Percentiles rank a stretch among this genome's conserved stretches.
phyloP scores from a whole-genome alignment of 2,329 filamentous ascomycete genomes.

The Diplodia sapinea region DNA sequence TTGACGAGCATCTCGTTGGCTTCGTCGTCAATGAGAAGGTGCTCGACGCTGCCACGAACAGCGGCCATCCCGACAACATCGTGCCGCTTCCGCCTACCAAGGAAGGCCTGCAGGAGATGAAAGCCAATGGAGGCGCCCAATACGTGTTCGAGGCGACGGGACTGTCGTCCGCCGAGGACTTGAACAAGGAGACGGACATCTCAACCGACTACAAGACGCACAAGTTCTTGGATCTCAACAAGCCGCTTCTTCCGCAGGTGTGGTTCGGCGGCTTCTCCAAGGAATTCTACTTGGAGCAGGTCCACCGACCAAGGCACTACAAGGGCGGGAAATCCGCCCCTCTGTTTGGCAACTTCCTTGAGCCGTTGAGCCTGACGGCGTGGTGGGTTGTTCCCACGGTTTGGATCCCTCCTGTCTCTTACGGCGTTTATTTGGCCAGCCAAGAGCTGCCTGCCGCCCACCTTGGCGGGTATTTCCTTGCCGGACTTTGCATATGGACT shows the following conservation, averaged over 20 bases:
- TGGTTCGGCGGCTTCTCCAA: conserved; percentile 89
- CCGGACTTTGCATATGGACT: conserved; percentile 83
- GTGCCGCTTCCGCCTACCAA: conserved; percentile 57
- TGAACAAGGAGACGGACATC: conserved; percentile 83
- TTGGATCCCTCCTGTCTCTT: conserved; percentile 82
- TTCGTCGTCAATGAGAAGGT: conserved; percentile 71
- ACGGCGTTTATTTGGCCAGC: conserved; percentile 70
- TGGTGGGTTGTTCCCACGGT: conserved; percentile 88
- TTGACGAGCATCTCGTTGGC: conserved; percentile 85
- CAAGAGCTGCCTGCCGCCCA: conserved; percentile 6
- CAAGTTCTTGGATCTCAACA: conserved; percentile 90
- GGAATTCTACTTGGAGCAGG: conserved; percentile 95
- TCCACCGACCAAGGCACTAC: conserved; percentile 95
- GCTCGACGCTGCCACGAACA: conserved; percentile 57
- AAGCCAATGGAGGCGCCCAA: conserved; percentile 56
- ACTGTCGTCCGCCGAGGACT: conserved; percentile 86
- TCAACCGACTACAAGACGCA: conserved; percentile 79
- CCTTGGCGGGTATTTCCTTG: conserved; percentile 62
- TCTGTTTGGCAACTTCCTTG: conserved; percentile 96
- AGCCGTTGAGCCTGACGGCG: conserved; percentile 91
- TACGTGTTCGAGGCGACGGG: conserved; percentile 70
- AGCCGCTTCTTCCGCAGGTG: conserved; percentile 84
- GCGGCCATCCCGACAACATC: conserved; percentile 56
- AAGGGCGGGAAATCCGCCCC: conserved; percentile 90
- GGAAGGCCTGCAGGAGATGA: conserved; percentile 56